A percentile compares a stretch with the other conserved stretches of the same genome.
Evolutionary conservation across 2,329 filamentous ascomycete genomes (phyloP).

Genomic region (Pseudogymnoascus sp.): DNA sequence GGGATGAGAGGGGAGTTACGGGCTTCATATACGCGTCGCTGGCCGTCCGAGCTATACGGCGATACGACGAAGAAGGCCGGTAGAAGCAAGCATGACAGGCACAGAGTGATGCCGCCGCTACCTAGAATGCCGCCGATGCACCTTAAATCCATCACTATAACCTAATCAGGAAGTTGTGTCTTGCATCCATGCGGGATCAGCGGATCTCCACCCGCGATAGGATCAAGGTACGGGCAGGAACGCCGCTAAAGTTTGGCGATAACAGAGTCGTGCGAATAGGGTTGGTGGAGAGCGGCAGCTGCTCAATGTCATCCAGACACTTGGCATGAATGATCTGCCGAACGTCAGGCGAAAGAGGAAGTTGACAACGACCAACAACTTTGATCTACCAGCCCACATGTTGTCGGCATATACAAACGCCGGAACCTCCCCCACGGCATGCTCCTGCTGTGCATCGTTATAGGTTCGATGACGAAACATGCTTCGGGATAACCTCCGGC

Average conservation of each 20-base stretch:
- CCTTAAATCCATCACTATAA: not conserved
- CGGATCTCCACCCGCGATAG: not conserved
- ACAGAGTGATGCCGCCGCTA: not conserved
- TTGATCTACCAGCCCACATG: not conserved
- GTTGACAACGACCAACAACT: not conserved
- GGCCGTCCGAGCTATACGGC: not conserved
- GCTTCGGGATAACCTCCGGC: not conserved
- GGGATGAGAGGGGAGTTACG: not conserved
- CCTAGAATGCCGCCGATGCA: conserved; percentile 4
- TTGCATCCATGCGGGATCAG: not conserved
- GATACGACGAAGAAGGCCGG: conserved; percentile 1
- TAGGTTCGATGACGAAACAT: not conserved
- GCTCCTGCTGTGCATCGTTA: not conserved
- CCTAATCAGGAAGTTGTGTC: not conserved
- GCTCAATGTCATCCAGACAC: not conserved
- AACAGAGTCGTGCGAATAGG: conserved; percentile 2
- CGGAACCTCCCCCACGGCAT: not conserved
- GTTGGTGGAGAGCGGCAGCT: conserved; percentile 7
- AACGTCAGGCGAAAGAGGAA: conserved; percentile 1
- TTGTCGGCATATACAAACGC: not conserved
- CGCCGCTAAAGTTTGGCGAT: conserved; percentile 5
- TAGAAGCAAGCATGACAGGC: not conserved
- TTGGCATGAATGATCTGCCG: conserved; percentile 2
- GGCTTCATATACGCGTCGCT: not conserved
- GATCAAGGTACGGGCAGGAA: not conserved